Base-by-base conservation (phyloP, 129 eudicot species). In the Artemisia argyi region DNA sequence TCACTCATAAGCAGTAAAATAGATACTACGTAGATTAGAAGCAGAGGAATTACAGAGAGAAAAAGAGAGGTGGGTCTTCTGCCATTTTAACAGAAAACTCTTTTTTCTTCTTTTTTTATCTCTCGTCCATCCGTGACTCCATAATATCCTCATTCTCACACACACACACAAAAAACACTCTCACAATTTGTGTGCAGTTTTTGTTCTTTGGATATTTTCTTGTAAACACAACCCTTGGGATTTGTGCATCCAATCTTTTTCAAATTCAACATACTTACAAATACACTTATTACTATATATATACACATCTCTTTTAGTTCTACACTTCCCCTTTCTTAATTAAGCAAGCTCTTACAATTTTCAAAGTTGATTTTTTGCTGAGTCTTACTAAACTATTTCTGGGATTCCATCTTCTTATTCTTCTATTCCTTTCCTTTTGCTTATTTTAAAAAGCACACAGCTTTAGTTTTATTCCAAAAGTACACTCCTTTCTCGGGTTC, bases 51-150 rank as follows among this genome's bases (percentile, higher is more conserved):
- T 32, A 32, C 16, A 53, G 46, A 81, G 83, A 78, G 80, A 62
- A 66, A 75, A 59, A 48, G 67, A 65, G 78, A 49, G 75, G 78
- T 80, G 87, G 71, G 76, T 53, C 66, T 71, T 54, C 80, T 86
- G 88, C 87, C 79, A 61, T 65, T 48, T 76, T 56, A 39, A 63
- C 80, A 76, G 57, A 67, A 71, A 15, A 55, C 61, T 55, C 18
- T 20, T 15, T 17, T 82, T 71, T 73, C 80, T 68, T 50, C 63
- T 66, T 74, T 28, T 71, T 78, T 74, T 81, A 65, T 65, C 74
- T 75, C 79, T 77, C 30, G 66, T 79, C 77, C 84, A 64, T 57
- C 82, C 85, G 85, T 84, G 88, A 80, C 84, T 64, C 59, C 68
- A 76, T 78, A 67, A 71, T 84, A 24, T 59, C 24, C 2, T 8